Evolutionary conservation across 2,329 filamentous ascomycete genomes (phyloP).

Genomic region (Leptographium galeiforme): DNA sequence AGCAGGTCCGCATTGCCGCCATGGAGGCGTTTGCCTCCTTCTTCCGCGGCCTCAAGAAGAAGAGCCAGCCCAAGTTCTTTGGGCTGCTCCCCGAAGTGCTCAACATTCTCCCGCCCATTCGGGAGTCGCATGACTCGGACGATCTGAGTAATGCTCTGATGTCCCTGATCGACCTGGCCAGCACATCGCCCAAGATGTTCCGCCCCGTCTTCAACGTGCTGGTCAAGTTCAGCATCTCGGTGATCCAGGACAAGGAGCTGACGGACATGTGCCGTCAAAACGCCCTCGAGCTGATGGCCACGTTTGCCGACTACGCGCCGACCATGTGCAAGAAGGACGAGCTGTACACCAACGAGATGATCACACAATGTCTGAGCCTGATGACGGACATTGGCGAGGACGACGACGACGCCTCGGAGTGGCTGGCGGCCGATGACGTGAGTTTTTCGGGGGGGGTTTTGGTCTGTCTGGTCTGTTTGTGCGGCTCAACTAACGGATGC

Average conservation of each 20-base stretch:
- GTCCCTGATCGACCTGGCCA: conserved; percentile 85
- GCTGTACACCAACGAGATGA: conserved; percentile 92
- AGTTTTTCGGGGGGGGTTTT: conserved; percentile 19
- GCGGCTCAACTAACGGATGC: neutral
- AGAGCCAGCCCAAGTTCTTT: conserved; percentile 78
- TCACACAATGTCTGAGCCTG: conserved; percentile 90
- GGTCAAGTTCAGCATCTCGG: conserved; percentile 82
- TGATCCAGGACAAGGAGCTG: conserved; percentile 92
- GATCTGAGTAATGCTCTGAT: conserved; percentile 82
- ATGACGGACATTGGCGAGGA: conserved; percentile 96
- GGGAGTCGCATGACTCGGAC: conserved; percentile 80
- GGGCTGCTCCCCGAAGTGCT: conserved; percentile 78
- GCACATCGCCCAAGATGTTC: conserved; percentile 95
- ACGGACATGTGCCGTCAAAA: conserved; percentile 86
- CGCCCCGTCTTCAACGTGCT: conserved; percentile 85
- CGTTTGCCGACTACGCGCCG: conserved; percentile 88
- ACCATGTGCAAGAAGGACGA: conserved; percentile 90
- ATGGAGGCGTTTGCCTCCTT: conserved; percentile 97
- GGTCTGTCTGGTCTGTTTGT: neutral
- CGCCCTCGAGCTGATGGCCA: conserved; percentile 91
- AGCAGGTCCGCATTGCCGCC: conserved; percentile 72
- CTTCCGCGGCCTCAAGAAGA: conserved; percentile 83
- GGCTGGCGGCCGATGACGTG: conserved; percentile 85
- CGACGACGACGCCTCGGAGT: conserved; percentile 88
- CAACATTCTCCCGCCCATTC: conserved; percentile 87